Conservation (phyloP, 148 eudicot species). For the Amaranthus hypochondriacus region DNA sequence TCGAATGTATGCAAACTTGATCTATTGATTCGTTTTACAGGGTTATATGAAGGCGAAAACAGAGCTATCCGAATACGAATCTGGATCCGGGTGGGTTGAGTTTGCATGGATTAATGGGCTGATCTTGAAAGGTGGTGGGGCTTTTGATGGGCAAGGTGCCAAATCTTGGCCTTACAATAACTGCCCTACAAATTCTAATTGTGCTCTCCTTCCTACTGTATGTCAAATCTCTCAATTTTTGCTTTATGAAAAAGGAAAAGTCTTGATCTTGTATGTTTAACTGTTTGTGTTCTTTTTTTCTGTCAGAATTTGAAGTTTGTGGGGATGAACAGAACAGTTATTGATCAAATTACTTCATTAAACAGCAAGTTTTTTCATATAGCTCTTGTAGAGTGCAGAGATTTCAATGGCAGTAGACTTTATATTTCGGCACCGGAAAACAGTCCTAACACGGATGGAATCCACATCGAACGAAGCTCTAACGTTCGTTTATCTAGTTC, state of each 20-base stretch:
- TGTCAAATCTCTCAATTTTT: neutral
- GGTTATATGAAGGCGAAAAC: slow-evolving; percentile 49
- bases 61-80: slow-evolving; percentile 31
- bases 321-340: slow-evolving; percentile 38
- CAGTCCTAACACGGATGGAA: slow-evolving; percentile 64
- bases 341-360: slow-evolving; percentile 36
- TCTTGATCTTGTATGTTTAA: slow-evolving; percentile 4
- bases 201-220: slow-evolving; percentile 43
- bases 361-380: slow-evolving; percentile 57
- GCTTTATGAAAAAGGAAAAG: neutral
- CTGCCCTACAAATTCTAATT: slow-evolving; percentile 33
- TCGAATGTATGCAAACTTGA: neutral
- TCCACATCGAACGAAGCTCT: slow-evolving; percentile 42
- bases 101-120: slow-evolving; percentile 43
- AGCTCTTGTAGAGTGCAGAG: slow-evolving; percentile 39
- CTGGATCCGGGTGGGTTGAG: slow-evolving; percentile 43
- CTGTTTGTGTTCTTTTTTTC: slow-evolving; percentile 7
- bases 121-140: slow-evolving; percentile 44
- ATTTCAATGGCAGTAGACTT: slow-evolving; percentile 28
- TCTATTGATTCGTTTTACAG: slow-evolving; percentile 13
- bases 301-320: slow-evolving; percentile 48
- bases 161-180: slow-evolving; percentile 44
- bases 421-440: slow-evolving; percentile 36
- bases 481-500: slow-evolving; percentile 29
- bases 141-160: slow-evolving; percentile 52